These are phyloP conservation scores for Mercurialis annua DNA, from an alignment of 345 rosid species.

Conservation along the genomic window DNA sequence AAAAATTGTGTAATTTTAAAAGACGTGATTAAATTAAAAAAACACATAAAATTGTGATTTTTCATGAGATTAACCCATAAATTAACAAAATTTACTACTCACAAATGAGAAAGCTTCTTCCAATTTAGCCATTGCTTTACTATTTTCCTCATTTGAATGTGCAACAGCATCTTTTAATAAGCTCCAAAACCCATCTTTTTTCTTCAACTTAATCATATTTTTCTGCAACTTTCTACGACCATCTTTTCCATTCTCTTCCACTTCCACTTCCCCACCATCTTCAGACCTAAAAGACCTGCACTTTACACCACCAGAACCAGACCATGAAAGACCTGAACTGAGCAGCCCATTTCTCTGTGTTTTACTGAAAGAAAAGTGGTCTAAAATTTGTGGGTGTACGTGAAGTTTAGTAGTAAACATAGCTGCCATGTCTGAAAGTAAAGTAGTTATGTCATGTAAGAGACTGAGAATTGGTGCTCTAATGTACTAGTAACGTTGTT, in stretches of 20 bases:
- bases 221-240: slow-evolving; percentile 31
- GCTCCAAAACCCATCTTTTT: slow-evolving; percentile 41
- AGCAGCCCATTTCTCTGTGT: slow-evolving; percentile 28
- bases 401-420: slow-evolving; percentile 52
- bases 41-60: neutral
- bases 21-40: too few species aligned
- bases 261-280: slow-evolving; percentile 39
- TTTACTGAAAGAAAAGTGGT: slow-evolving; percentile 32
- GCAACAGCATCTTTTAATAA: slow-evolving; percentile 39
- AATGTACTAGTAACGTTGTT: neutral
- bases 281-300: slow-evolving; percentile 52
- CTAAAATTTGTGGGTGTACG: slow-evolving; percentile 43
- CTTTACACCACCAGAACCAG: slow-evolving; percentile 32
- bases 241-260: slow-evolving; percentile 36
- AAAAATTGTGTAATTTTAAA: too few species aligned
- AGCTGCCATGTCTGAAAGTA: slow-evolving; percentile 37
- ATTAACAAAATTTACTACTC: slow-evolving; percentile 20
- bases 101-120: slow-evolving; percentile 61
- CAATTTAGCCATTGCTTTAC: slow-evolving; percentile 41
- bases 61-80: too few species aligned
- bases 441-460: slow-evolving; percentile 28
- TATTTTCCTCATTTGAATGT: slow-evolving; percentile 43
- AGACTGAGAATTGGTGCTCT: neutral
- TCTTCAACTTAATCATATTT: slow-evolving; percentile 33
- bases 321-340: slow-evolving; percentile 26